phyloP scores from a whole-genome alignment of 257 asterid species.

The Jacaranda copaia region DNA sequence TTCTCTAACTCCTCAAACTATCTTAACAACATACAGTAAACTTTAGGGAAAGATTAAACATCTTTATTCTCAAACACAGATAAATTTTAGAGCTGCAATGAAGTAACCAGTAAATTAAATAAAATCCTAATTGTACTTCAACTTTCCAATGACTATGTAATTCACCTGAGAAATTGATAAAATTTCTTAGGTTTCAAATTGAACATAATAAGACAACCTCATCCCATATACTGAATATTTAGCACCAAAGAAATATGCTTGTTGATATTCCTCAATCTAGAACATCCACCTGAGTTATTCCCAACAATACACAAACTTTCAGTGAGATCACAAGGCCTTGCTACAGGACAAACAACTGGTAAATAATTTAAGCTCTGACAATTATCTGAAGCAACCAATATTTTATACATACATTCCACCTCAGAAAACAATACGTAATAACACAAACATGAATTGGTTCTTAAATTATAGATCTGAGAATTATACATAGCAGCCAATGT shows the following conservation, averaged over 20 bases:
- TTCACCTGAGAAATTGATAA: not conserved
- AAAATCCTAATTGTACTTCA: not conserved
- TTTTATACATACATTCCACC: not conserved
- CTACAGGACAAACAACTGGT: not conserved
- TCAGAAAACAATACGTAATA: no score
- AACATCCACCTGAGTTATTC: no score
- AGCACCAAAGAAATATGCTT: conserved; percentile 11
- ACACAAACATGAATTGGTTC: no score
- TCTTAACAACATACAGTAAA: conserved; percentile 7
- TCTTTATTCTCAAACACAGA: no score
- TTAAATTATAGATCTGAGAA: no score
- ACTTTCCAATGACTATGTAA: not conserved
- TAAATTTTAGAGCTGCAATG: not conserved
- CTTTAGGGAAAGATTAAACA: not conserved
- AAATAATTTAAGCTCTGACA: not conserved
- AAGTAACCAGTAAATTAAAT: not conserved
- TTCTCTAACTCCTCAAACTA: not conserved
- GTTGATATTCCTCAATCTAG: not conserved
- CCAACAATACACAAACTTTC: not conserved
- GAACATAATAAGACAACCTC: conserved; percentile 8
- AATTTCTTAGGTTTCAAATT: not conserved
- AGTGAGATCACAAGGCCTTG: not conserved
- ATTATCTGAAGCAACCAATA: not conserved
- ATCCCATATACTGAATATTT: not conserved
- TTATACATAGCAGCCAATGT: no score